These are phyloP conservation scores for Penicillium turbatum DNA, from an alignment of 495 filamentous ascomycete species.

Conservation along the genomic window DNA sequence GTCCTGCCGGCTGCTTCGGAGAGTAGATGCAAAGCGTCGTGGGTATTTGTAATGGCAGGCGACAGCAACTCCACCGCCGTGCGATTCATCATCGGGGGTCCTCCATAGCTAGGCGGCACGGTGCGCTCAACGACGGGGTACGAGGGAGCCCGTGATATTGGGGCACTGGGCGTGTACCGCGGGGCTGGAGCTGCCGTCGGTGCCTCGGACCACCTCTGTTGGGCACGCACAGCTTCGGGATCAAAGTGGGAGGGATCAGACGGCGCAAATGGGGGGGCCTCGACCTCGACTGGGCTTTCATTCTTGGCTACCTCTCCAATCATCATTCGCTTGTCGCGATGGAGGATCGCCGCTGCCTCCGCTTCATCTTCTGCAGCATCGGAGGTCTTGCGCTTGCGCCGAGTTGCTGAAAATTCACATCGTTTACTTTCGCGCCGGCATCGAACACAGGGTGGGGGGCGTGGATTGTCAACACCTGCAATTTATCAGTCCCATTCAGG, in stretches of 20 bases:
- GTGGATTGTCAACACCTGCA: slow-evolving; percentile 76
- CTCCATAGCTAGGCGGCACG: slow-evolving; percentile 27
- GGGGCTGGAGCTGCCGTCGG: slow-evolving; percentile 14
- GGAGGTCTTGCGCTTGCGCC: slow-evolving; percentile 78
- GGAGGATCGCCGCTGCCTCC: slow-evolving; percentile 35
- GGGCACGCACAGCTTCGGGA: slow-evolving; percentile 21
- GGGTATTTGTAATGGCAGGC: slow-evolving; percentile 54
- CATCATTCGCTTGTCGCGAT: slow-evolving; percentile 52
- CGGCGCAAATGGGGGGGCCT: slow-evolving; percentile 28
- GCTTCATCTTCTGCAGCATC: slow-evolving; percentile 54
- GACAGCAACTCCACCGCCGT: slow-evolving; percentile 53
- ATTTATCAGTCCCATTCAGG: slow-evolving; percentile 8
- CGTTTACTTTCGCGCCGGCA: slow-evolving; percentile 91
- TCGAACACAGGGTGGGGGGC: slow-evolving; percentile 89
- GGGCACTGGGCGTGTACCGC: slow-evolving; percentile 27
- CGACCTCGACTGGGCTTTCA: slow-evolving; percentile 24
- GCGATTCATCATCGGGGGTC: slow-evolving; percentile 50
- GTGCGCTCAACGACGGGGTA: slow-evolving; percentile 31
- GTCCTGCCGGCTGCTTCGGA: slow-evolving; percentile 56
- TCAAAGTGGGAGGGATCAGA: slow-evolving; percentile 28
- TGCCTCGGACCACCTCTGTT: slow-evolving; percentile 35
- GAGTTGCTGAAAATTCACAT: slow-evolving; percentile 94
- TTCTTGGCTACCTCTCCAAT: slow-evolving; percentile 39
- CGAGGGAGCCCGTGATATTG: slow-evolving; percentile 22
- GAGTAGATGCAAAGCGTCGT: slow-evolving; percentile 56